Conservation (phyloP, 768 basidiomycete genomes). For the Paxillus involutus region DNA sequence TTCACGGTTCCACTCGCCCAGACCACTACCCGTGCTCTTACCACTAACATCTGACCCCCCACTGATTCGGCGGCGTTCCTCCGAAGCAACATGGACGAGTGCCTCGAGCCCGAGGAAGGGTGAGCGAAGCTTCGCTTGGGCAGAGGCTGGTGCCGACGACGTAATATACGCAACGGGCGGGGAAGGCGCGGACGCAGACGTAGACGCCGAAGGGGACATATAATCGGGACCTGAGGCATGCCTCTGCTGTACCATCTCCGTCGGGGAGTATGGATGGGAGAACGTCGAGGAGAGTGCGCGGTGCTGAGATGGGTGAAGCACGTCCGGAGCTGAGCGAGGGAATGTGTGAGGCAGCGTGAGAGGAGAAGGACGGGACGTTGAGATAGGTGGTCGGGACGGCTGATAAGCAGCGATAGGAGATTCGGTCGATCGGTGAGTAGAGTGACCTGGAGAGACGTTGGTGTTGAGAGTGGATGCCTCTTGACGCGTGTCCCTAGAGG, state of each 20-base stretch:
- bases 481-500: background rate
- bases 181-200: background rate
- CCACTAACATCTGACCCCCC: constrained; percentile 1
- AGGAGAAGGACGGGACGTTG: constrained; percentile 7
- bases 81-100: constrained; percentile 69
- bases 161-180: background rate
- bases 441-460: background rate
- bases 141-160: constrained; percentile 10
- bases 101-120: constrained; percentile 52
- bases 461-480: background rate
- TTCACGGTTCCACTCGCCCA: background rate
- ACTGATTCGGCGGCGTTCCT: constrained; percentile 57
- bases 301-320: background rate
- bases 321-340: background rate
- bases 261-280: constrained; percentile 3
- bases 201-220: background rate
- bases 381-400: constrained; percentile 9
- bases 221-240: constrained; percentile 8
- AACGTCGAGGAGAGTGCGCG: constrained; percentile 3
- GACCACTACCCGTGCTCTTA: background rate
- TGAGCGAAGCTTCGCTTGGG: constrained; percentile 17
- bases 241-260: constrained; percentile 1
- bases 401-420: constrained; percentile 7
- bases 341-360: background rate
- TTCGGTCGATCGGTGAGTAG: background rate